Evolutionary conservation across 768 basidiomycete genomes (phyloP).

Genomic region (Leucosporidium yakuticum): DNA sequence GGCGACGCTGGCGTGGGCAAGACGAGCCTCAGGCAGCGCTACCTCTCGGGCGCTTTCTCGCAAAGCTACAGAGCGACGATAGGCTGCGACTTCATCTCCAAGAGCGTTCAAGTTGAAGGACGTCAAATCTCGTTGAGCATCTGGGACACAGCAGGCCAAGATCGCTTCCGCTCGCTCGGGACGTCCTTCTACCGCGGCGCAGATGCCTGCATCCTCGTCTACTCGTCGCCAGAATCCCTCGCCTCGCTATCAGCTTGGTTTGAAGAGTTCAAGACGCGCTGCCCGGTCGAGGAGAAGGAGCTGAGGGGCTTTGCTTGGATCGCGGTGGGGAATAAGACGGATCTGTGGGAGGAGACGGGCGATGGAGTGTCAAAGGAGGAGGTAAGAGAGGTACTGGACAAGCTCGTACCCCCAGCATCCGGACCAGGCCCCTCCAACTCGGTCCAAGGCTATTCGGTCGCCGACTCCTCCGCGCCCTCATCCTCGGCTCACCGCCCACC

Average conservation of each 20-base stretch:
- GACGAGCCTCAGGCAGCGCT: conserved; percentile 48
- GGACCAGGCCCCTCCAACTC: not conserved
- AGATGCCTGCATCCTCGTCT: conserved; percentile 73
- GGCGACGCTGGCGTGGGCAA: conserved; percentile 81
- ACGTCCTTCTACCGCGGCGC: conserved; percentile 78
- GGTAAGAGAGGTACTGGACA: not conserved
- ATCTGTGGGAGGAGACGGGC: conserved; percentile 45
- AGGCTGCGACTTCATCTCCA: conserved; percentile 80
- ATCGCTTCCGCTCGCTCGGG: conserved; percentile 75
- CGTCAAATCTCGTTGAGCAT: conserved; percentile 59
- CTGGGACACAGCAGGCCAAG: conserved; percentile 65
- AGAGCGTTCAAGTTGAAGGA: conserved; percentile 61
- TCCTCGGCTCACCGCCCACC: no score
- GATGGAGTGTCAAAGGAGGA: not conserved
- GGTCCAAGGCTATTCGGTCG: no score
- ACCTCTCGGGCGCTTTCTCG: conserved; percentile 68
- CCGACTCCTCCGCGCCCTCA: no score
- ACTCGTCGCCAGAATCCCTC: conserved; percentile 52
- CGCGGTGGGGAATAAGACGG: conserved; percentile 67
- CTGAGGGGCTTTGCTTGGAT: conserved; percentile 61
- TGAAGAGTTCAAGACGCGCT: conserved; percentile 63
- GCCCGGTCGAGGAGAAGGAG: conserved; percentile 56
- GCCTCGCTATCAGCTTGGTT: conserved; percentile 62
- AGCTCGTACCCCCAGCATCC: not conserved
- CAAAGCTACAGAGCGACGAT: conserved; percentile 76